These are phyloP conservation scores for Ophiostoma quercus DNA, from an alignment of 2,329 filamentous ascomycete genomes.

Conservation along the genomic window DNA sequence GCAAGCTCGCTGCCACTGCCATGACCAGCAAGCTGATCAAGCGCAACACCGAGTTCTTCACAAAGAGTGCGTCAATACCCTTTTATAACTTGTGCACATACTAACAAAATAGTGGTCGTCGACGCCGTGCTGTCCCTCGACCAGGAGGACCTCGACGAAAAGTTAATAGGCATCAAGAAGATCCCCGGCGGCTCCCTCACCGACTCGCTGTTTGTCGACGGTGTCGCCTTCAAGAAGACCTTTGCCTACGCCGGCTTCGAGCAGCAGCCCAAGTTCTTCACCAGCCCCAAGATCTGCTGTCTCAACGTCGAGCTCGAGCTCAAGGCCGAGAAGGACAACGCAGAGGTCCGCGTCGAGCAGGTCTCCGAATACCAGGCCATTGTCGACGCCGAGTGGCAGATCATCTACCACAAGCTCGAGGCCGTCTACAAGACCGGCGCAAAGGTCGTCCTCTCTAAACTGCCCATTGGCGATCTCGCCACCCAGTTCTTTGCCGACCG, in stretches of 20 bases:
- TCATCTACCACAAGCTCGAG: constrained; percentile 99
- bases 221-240: constrained; percentile 99
- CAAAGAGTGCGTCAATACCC: constrained; percentile 64
- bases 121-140: constrained; percentile 93
- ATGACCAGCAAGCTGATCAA: constrained; percentile 99
- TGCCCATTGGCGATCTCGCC: constrained; percentile 94
- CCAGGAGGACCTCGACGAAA: constrained; percentile 95
- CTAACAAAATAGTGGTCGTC: constrained; percentile 67
- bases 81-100: not conserved
- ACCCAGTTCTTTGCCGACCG: constrained; percentile 98
- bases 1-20: constrained; percentile 85
- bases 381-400: constrained; percentile 98
- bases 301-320: constrained; percentile 96
- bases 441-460: constrained; percentile 94
- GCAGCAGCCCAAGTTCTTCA: constrained; percentile 95
- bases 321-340: constrained; percentile 99
- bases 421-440: constrained; percentile 88
- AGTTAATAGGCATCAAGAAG: constrained; percentile 97
- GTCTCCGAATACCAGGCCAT: constrained; percentile 99
- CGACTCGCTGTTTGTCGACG: constrained; percentile 94
- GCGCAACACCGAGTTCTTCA: constrained; percentile 94
- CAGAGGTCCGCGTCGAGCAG: constrained; percentile 94
- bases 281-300: constrained; percentile 91
- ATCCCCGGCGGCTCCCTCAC: constrained; percentile 93
- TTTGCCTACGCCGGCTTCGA: constrained; percentile 99